Evolutionary conservation across 495 filamentous ascomycete species (phyloP).

Genomic region (Chaetomium tenue): DNA sequence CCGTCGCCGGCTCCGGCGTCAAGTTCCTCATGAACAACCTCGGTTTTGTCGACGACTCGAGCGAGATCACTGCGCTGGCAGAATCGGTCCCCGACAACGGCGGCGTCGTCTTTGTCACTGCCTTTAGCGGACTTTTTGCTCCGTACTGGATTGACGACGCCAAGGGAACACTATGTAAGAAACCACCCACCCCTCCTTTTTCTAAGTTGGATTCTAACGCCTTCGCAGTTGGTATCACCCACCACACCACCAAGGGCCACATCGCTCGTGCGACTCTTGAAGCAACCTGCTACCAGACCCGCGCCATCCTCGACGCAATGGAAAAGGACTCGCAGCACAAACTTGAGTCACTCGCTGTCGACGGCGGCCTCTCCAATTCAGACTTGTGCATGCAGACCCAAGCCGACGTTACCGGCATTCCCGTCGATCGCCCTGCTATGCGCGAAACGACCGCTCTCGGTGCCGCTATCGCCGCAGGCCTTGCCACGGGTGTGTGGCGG

Average conservation of each 20-base stretch:
- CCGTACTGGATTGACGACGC: conserved; percentile 99
- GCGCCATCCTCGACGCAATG: conserved; percentile 94
- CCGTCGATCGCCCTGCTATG: conserved; percentile 85
- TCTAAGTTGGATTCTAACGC: conserved; percentile 5
- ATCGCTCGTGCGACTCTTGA: conserved; percentile 93
- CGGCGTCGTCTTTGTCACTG: conserved; percentile 91
- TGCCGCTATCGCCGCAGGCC: conserved; percentile 90
- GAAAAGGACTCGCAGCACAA: conserved; percentile 81
- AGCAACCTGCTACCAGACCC: conserved; percentile 92
- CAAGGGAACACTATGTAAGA: conserved; percentile 80
- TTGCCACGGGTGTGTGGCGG: conserved; percentile 80
- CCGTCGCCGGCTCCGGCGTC: conserved; percentile 85
- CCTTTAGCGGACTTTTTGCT: conserved; percentile 92
- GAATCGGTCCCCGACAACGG: conserved; percentile 82
- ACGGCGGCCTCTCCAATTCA: conserved; percentile 93
- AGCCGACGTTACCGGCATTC: conserved; percentile 85
- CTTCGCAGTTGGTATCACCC: conserved; percentile 74
- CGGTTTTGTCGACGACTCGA: conserved; percentile 73
- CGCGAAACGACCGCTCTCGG: conserved; percentile 91
- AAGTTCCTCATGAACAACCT: conserved; percentile 91
- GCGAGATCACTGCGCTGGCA: conserved; percentile 79
- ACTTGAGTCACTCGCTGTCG: conserved; percentile 75
- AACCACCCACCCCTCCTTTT: conserved; percentile 20
- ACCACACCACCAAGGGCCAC: conserved; percentile 84
- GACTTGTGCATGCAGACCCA: conserved; percentile 97